Evolutionary conservation across 2,329 filamentous ascomycete species (phyloP).

Genomic region (Apiospora aurea): DNA sequence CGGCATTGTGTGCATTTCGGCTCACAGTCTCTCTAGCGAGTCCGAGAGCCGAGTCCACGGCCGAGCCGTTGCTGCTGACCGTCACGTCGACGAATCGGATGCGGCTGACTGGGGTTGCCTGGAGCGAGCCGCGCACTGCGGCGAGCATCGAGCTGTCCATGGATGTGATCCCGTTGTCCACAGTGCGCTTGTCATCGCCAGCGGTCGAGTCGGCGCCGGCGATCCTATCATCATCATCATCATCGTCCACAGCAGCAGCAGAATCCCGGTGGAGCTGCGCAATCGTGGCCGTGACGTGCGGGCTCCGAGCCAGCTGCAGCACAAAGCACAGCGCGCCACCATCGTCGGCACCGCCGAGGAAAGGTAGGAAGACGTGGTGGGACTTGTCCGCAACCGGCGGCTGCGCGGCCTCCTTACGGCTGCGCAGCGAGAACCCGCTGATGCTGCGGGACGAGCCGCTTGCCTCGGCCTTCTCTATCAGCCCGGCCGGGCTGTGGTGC

Average conservation of each 20-base stretch:
- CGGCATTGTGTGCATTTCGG: constrained; percentile 68
- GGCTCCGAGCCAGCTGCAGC: constrained; percentile 82
- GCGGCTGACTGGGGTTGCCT: constrained; percentile 42
- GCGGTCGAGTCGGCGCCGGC: constrained; percentile 31
- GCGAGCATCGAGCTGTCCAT: constrained; percentile 46
- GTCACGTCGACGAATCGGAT: constrained; percentile 58
- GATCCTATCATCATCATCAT: constrained; percentile 38
- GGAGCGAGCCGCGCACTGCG: constrained; percentile 43
- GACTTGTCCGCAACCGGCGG: constrained; percentile 69
- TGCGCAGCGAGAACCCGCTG: constrained; percentile 66
- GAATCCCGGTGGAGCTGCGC: constrained; percentile 58
- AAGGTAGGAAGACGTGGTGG: constrained; percentile 78
- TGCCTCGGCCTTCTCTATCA: constrained; percentile 32
- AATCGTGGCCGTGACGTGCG: constrained; percentile 79
- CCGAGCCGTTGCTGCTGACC: constrained; percentile 46
- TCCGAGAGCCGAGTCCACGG: constrained; percentile 55
- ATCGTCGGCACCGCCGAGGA: constrained; percentile 85
- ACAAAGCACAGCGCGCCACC: constrained; percentile 80
- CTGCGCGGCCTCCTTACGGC: constrained; percentile 62
- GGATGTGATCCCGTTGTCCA: constrained; percentile 42
- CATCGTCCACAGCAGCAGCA: background rate
- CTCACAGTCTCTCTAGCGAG: constrained; percentile 66
- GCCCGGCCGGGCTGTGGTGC: constrained; percentile 27
- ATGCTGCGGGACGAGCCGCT: constrained; percentile 53
- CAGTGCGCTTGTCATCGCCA: constrained; percentile 33